A percentile compares a stretch with the other conserved stretches of the same genome.
These are phyloP conservation scores for Raphanus hybrid DNA, from an alignment of 441 rosid species.

Conservation along the genomic window DNA sequence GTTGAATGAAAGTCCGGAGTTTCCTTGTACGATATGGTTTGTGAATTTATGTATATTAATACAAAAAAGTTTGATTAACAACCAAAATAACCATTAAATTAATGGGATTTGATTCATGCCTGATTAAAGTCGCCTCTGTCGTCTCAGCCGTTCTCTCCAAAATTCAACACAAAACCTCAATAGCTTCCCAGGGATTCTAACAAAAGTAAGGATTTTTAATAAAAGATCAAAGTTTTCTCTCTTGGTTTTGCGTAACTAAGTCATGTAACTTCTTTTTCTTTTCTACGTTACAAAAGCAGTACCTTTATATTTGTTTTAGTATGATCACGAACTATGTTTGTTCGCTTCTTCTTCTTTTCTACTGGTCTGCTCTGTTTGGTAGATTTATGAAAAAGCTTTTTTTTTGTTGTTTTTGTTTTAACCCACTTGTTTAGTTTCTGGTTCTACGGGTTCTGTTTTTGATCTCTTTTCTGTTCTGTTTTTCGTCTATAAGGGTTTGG, in stretches of 20 bases:
- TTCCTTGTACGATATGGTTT: conserved; percentile 42
- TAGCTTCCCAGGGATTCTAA: conserved; percentile 2
- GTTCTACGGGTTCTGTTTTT: not conserved
- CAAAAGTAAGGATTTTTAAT: not conserved
- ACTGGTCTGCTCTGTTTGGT: conserved; percentile 7
- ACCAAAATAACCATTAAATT: conserved; percentile 31
- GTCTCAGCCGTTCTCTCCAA: conserved; percentile 13
- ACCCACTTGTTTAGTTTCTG: conserved; percentile 9
- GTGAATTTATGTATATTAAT: conserved; percentile 25
- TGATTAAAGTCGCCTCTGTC: conserved; percentile 37
- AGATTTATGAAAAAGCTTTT: not conserved
- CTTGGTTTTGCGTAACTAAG: not conserved
- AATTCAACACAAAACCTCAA: conserved; percentile 29
- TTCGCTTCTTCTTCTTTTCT: conserved; percentile 5
- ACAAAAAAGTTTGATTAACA: conserved; percentile 40
- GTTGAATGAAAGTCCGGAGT: not conserved
- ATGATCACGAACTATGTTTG: conserved; percentile 32
- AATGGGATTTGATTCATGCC: conserved; percentile 16
- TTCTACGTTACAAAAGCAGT: conserved; percentile 25
- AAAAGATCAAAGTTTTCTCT: not conserved
- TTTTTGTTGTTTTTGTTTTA: not conserved
- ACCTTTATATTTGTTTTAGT: conserved; percentile 3
- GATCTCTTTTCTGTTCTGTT: conserved; percentile 5
- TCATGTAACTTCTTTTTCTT: conserved; percentile 5
- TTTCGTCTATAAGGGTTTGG: conserved; percentile 1